phyloP scores from a whole-genome alignment of 1,284 basidiomycete species.

The Microbotryomycetes sp. region DNA sequence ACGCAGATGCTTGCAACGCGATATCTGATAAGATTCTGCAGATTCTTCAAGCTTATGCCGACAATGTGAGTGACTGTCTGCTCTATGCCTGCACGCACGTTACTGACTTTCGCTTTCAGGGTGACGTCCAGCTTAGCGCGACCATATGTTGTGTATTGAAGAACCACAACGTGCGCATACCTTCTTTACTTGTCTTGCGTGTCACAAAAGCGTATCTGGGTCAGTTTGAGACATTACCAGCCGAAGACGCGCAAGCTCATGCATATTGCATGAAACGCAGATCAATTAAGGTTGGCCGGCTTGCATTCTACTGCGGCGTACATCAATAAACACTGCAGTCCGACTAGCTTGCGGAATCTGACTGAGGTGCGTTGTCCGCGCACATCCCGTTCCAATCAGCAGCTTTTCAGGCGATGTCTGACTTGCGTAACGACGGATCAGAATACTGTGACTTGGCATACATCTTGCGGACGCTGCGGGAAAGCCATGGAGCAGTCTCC shows the following conservation, averaged over 20 bases:
- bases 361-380: slow-evolving; percentile 11
- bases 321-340: slow-evolving; percentile 24
- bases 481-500: slow-evolving; percentile 25
- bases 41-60: slow-evolving; percentile 24
- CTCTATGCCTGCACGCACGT: too few species aligned
- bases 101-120: slow-evolving; percentile 4
- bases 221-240: background rate
- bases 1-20: slow-evolving; percentile 7
- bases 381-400: background rate
- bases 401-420: background rate
- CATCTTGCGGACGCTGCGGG: slow-evolving; percentile 26
- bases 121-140: slow-evolving; percentile 29
- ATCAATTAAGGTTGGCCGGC: slow-evolving; percentile 15
- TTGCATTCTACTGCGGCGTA: slow-evolving; percentile 25
- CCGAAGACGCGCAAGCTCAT: too few species aligned
- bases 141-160: slow-evolving; percentile 16
- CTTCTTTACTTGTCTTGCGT: slow-evolving; percentile 18
- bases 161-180: slow-evolving; percentile 6
- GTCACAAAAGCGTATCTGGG: slow-evolving; percentile 30
- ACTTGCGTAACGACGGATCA: background rate
- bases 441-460: slow-evolving; percentile 30
- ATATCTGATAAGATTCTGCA: slow-evolving; percentile 9
- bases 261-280: too few species aligned
- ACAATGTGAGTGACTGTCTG: slow-evolving; percentile 6
- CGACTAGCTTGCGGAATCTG: slow-evolving; percentile 2